Conservation (phyloP, 2,329 filamentous ascomycete species). For the Fusarium coicis region DNA sequence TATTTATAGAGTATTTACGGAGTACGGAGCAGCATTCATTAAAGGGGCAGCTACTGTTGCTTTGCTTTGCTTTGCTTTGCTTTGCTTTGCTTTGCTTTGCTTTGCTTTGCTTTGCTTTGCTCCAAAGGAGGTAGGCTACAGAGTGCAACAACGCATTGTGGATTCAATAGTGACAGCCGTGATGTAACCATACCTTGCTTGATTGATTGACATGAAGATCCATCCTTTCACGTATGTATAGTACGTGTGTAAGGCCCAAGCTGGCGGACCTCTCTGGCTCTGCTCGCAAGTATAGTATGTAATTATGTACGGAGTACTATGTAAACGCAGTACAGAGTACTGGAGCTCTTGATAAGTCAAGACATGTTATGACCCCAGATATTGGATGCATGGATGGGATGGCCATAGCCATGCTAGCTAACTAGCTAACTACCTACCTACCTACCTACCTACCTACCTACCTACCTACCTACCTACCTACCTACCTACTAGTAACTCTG, state of each 20-base stretch:
- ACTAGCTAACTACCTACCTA: too few species aligned
- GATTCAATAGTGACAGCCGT: neutral
- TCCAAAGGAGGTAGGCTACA: neutral
- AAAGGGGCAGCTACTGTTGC: neutral
- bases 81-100: neutral
- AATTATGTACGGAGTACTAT: neutral
- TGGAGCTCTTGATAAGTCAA: neutral
- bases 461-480: too few species aligned
- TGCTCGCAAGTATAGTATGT: neutral
- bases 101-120: neutral
- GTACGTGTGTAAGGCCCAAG: neutral
- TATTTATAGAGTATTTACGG: neutral
- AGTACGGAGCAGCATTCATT: neutral
- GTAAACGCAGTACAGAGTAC: neutral
- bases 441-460: neutral
- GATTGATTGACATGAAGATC: neutral
- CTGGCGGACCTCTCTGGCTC: neutral
- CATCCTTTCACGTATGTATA: neutral
- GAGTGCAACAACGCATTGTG: neutral
- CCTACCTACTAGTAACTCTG: neutral
- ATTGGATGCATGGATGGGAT: too few species aligned
- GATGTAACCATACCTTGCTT: neutral
- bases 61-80: neutral
- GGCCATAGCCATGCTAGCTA: neutral
- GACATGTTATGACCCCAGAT: conserved; percentile 2